phyloP scores from a whole-genome alignment of 2,329 filamentous ascomycete species.

The Septoria linicola region DNA sequence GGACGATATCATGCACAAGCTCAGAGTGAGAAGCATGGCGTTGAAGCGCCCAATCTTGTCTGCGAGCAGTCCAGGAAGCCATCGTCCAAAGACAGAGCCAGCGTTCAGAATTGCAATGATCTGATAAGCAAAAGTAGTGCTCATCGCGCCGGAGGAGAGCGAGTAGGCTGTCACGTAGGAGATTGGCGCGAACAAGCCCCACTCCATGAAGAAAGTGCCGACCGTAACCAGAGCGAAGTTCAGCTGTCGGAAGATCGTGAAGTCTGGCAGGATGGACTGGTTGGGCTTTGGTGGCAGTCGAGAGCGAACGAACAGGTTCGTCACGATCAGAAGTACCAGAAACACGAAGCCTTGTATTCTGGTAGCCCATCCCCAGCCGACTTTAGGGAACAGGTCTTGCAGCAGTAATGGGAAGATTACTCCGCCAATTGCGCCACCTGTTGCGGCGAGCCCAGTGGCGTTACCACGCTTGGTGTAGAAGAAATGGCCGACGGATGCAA shows the following conservation, averaged over 20 bases:
- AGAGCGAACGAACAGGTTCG: constrained; percentile 42
- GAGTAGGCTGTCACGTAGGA: constrained; percentile 78
- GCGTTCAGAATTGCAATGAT: constrained; percentile 81
- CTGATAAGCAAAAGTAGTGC: constrained; percentile 66
- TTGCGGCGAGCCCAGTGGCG: constrained; percentile 76
- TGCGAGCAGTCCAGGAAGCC: constrained; percentile 73
- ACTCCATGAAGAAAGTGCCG: constrained; percentile 49
- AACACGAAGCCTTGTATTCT: constrained; percentile 47
- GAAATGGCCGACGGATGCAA: constrained; percentile 77
- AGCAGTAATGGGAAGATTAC: constrained; percentile 49
- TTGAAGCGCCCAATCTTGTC: constrained; percentile 86
- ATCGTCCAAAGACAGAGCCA: constrained; percentile 74
- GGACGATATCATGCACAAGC: constrained; percentile 64
- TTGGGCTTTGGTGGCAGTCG: constrained; percentile 44
- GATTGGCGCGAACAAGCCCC: constrained; percentile 62
- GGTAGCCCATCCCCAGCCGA: constrained; percentile 49
- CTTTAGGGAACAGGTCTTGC: constrained; percentile 40
- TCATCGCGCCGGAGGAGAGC: constrained; percentile 60
- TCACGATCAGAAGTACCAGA: constrained; percentile 40
- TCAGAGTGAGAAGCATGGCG: constrained; percentile 68
- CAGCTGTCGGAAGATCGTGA: constrained; percentile 42
- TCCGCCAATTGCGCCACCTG: constrained; percentile 56
- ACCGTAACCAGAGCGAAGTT: constrained; percentile 43
- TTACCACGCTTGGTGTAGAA: constrained; percentile 72
- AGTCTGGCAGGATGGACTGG: constrained; percentile 43